Percentiles rank a stretch among this genome's conserved stretches.
Evolutionary conservation across 345 rosid genomes (phyloP).

Genomic region (Reutealis trisperma): DNA sequence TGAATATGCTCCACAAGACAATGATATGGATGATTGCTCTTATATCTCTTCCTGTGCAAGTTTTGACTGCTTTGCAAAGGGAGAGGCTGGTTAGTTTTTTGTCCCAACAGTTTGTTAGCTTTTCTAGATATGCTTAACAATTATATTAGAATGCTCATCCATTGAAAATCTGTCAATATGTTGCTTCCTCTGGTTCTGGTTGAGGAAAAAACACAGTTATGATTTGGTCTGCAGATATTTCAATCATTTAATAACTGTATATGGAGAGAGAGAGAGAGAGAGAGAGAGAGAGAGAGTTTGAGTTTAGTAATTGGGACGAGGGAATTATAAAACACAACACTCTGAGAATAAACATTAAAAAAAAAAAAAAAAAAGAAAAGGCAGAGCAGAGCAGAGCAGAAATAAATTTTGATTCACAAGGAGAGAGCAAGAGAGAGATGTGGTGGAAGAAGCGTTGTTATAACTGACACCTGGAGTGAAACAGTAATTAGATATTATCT

Average conservation of each 20-base stretch:
- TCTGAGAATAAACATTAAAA: too few relatives aligned
- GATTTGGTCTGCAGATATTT: not conserved
- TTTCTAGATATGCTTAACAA: not conserved
- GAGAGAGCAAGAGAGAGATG: not conserved
- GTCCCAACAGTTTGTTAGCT: not conserved
- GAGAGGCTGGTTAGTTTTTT: slow-evolving; percentile 63
- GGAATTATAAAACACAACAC: too few relatives aligned
- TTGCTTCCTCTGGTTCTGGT: not conserved
- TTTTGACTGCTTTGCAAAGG: slow-evolving; percentile 56
- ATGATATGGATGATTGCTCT: slow-evolving; percentile 51
- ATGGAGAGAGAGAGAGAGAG: too few relatives aligned
- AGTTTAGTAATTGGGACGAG: too few relatives aligned
- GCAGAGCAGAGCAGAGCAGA: too few relatives aligned
- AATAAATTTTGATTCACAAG: too few relatives aligned
- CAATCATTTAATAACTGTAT: too few relatives aligned
- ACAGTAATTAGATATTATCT: not conserved
- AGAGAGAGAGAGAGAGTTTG: too few relatives aligned
- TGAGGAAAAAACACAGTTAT: not conserved
- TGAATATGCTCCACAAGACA: slow-evolving; percentile 47
- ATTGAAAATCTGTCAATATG: not conserved
- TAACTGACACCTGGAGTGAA: not conserved
- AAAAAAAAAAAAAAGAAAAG: too few relatives aligned
- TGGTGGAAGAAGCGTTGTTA: not conserved
- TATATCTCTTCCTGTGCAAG: slow-evolving; percentile 52
- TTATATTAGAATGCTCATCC: not conserved